Base-by-base conservation (phyloP, 192 early-diverging fungal genomes). In the Coemansia sp. region DNA sequence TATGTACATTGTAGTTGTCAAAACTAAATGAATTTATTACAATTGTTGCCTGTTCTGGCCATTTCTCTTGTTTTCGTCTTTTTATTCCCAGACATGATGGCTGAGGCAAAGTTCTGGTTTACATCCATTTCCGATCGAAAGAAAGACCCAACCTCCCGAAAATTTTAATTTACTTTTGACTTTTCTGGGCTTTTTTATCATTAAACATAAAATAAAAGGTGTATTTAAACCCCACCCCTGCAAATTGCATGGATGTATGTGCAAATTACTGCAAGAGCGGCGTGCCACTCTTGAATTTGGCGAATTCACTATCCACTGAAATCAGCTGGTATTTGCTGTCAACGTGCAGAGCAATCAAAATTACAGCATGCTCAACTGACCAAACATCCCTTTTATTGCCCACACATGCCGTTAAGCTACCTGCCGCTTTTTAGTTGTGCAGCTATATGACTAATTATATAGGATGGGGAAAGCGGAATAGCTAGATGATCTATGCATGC, bases 21-120 rank as follows among this genome's bases (percentile, higher is more conserved):
- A 21, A 47, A 28, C 26, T 60, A 60, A 60, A 60, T 60, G 58
- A 60, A 44, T 46, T 60, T 28, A 48, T 48, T 18, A 48, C 20
- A 48, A 48, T 48, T 48, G 46, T 48, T 48, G 46, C 46, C 46
- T 48, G 18, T 28, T 12, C 40, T 20, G 17, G 36, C 28, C 40
- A 23, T 23, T 28, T 10, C 31, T 24, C 36, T 23, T 12, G 26
- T 58, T 23, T 31, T 36, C 40, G 34, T 38, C 37, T 48, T n/a
- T 17, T 14, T 48, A 48, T 31, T 31, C 28, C 5, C 28, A 48
- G 18, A 15, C 3, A 48, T 5, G 18, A 48, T 48, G n/a, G 12
- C 46, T 7, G 6, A 17, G 18, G n/a, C n/a, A 48, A n/a, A 14
- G 6, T 7, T 48, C n/a, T 48, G 46, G 42, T 44, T 44, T n/a